Conservation (phyloP, 176 grass and related monocot species). For the Raddia distichophylla region DNA sequence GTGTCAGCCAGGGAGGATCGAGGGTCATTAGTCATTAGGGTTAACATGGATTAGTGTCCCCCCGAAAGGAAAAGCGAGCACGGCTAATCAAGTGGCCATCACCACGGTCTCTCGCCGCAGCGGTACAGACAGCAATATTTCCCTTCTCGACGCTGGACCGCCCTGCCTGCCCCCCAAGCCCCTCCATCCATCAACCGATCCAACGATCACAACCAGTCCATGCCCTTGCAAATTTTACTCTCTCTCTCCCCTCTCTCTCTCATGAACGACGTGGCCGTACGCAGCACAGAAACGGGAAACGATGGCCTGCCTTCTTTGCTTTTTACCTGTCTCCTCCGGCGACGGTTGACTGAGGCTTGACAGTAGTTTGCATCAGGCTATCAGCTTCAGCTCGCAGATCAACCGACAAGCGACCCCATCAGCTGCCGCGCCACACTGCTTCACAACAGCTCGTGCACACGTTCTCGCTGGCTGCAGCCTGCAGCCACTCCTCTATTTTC, state of each 20-base stretch:
- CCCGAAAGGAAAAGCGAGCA: slow-evolving; percentile 19
- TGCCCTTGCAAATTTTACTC: neutral
- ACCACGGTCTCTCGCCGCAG: slow-evolving; percentile 18
- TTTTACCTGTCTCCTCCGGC: too few species aligned
- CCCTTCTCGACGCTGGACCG: slow-evolving; percentile 28
- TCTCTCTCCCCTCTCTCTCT: neutral
- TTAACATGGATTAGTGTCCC: slow-evolving; percentile 36
- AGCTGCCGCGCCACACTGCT: neutral
- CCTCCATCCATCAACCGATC: slow-evolving; percentile 1
- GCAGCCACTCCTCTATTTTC: neutral
- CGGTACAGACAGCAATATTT: slow-evolving; percentile 41
- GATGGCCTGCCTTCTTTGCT: neutral
- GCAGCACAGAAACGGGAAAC: neutral
- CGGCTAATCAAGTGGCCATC: slow-evolving; percentile 44
- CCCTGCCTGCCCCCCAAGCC: slow-evolving; percentile 27
- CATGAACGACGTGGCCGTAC: slow-evolving; percentile 17
- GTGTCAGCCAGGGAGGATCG: neutral
- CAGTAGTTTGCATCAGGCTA: too few species aligned
- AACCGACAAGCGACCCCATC: slow-evolving; percentile 32
- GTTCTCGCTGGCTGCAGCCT: neutral
- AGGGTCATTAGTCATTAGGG: neutral
- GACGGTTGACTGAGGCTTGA: neutral
- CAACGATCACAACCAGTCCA: neutral
- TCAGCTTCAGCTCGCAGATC: neutral
- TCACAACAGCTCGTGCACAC: neutral